phyloP scores from a whole-genome alignment of 345 rosid species.

The Aquilaria yunnanensis region DNA sequence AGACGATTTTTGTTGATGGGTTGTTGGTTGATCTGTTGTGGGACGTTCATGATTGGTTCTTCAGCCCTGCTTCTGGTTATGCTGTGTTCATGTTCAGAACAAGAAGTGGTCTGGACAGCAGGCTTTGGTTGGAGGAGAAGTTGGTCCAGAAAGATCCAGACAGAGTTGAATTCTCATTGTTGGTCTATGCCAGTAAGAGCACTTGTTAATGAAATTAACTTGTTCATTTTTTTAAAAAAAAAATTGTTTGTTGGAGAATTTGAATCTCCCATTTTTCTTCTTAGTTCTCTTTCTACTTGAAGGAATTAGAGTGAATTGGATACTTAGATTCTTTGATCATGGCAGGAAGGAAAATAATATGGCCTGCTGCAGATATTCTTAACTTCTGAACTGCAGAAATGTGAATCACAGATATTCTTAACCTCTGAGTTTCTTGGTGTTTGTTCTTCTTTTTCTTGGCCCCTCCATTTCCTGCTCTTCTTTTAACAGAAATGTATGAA shows the following conservation, averaged over 20 bases:
- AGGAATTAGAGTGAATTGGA: constrained; percentile 25
- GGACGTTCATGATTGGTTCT: constrained; percentile 98
- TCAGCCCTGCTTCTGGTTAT: constrained; percentile 37
- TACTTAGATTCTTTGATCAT: constrained; percentile 24
- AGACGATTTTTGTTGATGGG: constrained; percentile 76
- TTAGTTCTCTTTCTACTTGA: constrained; percentile 22
- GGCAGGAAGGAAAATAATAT: constrained; percentile 14
- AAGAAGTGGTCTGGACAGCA: constrained; percentile 69
- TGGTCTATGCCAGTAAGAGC: constrained; percentile 73
- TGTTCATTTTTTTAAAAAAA: not conserved
- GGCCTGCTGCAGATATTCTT: not conserved
- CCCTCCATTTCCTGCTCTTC: not conserved
- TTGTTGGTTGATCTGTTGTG: constrained; percentile 82
- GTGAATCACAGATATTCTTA: constrained; percentile 10
- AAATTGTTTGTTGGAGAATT: constrained; percentile 8
- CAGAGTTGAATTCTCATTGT: constrained; percentile 63
- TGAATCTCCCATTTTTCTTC: constrained; percentile 10
- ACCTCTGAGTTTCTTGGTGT: not conserved
- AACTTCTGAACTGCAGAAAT: constrained; percentile 18
- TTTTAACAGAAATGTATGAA: not conserved
- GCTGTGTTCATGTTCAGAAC: constrained; percentile 93
- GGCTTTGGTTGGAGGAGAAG: constrained; percentile 72
- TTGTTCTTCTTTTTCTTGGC: not conserved
- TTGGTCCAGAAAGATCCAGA: constrained; percentile 51
- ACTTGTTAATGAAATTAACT: constrained; percentile 19